phyloP scores from a whole-genome alignment of 83 land plant species.

The Picea engelmannii region DNA sequence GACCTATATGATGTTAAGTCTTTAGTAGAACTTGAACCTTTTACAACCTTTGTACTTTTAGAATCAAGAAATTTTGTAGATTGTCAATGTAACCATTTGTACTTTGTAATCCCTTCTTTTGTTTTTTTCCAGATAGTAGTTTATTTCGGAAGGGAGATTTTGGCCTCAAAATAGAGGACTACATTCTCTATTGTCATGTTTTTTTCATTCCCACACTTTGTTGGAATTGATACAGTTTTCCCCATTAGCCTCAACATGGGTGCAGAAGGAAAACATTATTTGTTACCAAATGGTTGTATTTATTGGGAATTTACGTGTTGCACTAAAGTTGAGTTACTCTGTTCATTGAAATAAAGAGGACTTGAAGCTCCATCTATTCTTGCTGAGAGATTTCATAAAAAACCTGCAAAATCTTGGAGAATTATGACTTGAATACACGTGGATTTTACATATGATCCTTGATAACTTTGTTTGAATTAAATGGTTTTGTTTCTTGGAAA shows the following conservation, averaged over 20 bases:
- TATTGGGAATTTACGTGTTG: too few species aligned
- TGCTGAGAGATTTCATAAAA: too few species aligned
- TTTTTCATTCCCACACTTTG: neutral
- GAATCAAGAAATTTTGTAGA: conserved; percentile 5
- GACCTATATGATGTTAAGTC: conserved; percentile 5
- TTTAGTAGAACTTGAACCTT: conserved; percentile 6
- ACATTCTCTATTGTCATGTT: conserved; percentile 1
- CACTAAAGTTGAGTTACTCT: too few species aligned
- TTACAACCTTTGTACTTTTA: neutral
- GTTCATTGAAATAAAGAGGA: too few species aligned
- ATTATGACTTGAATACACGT: too few species aligned
- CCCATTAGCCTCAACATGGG: conserved; percentile 9
- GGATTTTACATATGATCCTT: too few species aligned
- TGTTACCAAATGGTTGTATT: neutral
- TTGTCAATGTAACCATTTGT: neutral
- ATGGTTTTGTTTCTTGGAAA: conserved; percentile 17
- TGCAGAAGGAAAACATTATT: neutral
- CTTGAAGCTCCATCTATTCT: too few species aligned
- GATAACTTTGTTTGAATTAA: too few species aligned
- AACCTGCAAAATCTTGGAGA: too few species aligned
- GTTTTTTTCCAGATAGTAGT: neutral
- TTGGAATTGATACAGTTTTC: conserved; percentile 12
- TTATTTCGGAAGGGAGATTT: neutral
- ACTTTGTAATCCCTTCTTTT: neutral
- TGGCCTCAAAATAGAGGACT: neutral